Conservation (phyloP, 208 protist species). For the Acanthamoeba sp. region DNA sequence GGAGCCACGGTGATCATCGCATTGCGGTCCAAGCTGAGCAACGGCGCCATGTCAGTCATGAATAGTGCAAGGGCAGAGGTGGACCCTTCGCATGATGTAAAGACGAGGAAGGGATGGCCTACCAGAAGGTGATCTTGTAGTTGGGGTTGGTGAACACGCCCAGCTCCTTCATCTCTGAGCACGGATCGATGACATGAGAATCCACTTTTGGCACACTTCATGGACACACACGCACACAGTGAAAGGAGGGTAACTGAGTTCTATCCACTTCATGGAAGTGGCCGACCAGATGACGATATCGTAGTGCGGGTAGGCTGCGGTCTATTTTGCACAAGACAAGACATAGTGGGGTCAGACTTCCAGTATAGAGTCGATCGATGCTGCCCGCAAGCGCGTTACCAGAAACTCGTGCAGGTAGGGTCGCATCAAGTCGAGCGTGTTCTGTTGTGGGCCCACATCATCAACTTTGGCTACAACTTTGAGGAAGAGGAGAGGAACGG, state of each 20-base stretch:
- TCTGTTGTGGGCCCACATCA: not conserved
- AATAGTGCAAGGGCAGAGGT: too few species aligned
- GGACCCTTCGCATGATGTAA: too few species aligned
- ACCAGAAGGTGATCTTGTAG: conserved; percentile 61
- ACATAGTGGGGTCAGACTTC: not conserved
- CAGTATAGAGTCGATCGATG: not conserved
- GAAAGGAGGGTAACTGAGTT: not conserved
- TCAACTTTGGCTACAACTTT: not conserved
- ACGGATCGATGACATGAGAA: not conserved
- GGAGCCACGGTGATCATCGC: conserved; percentile 55
- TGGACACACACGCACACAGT: too few species aligned
- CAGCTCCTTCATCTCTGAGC: conserved; percentile 39
- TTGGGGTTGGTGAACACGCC: conserved; percentile 61
- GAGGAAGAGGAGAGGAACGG: not conserved
- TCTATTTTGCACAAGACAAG: not conserved
- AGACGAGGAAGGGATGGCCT: too few species aligned
- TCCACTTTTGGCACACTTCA: too few species aligned
- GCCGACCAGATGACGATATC: conserved; percentile 69
- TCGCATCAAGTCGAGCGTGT: conserved; percentile 39
- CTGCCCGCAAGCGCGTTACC: not conserved
- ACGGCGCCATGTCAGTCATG: not conserved
- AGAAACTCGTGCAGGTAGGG: conserved; percentile 56
- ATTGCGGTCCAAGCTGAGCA: not conserved
- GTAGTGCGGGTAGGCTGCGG: conserved; percentile 40
- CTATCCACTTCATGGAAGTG: conserved; percentile 66